Evolutionary conservation across 805 yeast species (phyloP), one percentile per base, ranked within the genome.

Genomic region (Suhomyces kilbournensis): DNA sequence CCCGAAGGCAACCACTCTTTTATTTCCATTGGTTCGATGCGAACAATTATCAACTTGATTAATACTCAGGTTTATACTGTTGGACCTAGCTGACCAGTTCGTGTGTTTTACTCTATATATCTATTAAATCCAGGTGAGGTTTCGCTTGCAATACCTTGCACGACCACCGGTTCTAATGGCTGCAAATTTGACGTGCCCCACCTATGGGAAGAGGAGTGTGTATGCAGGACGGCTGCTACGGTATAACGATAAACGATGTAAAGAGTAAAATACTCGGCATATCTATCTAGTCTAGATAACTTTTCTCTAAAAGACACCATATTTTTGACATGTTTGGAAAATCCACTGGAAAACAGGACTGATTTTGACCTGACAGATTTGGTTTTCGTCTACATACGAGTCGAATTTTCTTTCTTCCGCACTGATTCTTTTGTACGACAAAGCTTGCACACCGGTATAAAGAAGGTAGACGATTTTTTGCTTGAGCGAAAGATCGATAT

Each of bases 291-390:
- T 32, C 35, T 32, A 32, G 35, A 28, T 32, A 32, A n/a, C 34
- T 14, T n/a, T 7, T n/a, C 17, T 2, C 17, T 54, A 66, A 53
- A 64, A 66, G 23, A 67, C 53, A 14, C 70, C 70, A 28, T 46
- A 56, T 22, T 61, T 60, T 47, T 66, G 71, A 35, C 59, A 62
- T 19, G 59, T 59, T 34, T 53, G 51, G 48, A 67, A 66, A 2
- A 65, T 39, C 64, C 62, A 63, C 14, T 44, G 39, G 35, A 50
- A 50, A 9, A 65, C 10, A 17, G 38, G 45, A 39, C 53, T 63
- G 30, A 56, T 42, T 19, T 53, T 53, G 19, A 59, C 49, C 4
- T 44, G 35, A 14, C 38, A 28, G 15, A 53, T 48, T 23, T 48
- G 38, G 44, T 64, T 48, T 46, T 57, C 69, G 47, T 65, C 65